Conservation (phyloP, 495 filamentous ascomycete species). For the Jackrogersella minutella region DNA sequence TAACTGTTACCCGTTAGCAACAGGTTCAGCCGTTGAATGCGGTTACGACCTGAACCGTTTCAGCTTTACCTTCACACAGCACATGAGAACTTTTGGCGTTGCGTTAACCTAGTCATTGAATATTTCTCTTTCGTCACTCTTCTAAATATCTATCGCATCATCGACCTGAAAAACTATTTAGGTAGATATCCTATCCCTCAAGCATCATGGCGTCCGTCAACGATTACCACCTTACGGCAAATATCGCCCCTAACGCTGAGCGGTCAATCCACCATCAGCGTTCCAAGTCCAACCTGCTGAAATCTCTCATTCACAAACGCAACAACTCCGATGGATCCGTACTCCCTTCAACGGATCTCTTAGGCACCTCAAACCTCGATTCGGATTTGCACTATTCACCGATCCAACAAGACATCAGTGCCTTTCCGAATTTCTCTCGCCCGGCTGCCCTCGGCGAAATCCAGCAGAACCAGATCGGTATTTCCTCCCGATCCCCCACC, state of each 20-base stretch:
- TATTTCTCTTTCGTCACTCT: conserved; percentile 6
- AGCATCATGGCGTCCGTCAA: conserved; percentile 39
- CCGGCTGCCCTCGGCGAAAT: conserved; percentile 59
- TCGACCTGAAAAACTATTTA: not conserved
- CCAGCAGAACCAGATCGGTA: conserved; percentile 57
- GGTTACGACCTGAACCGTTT: not conserved
- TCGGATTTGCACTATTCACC: conserved; percentile 28
- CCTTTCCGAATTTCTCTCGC: conserved; percentile 37
- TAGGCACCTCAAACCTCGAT: conserved; percentile 36
- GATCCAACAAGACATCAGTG: conserved; percentile 36
- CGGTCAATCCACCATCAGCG: conserved; percentile 47
- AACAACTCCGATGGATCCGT: conserved; percentile 56
- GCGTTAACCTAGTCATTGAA: conserved; percentile 9
- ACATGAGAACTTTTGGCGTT: conserved; percentile 18
- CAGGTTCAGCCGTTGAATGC: conserved; percentile 7
- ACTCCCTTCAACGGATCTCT: conserved; percentile 47
- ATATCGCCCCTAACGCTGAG: conserved; percentile 27
- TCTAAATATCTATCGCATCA: conserved; percentile 6
- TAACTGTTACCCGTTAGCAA: conserved; percentile 12
- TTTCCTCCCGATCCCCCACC: conserved; percentile 47
- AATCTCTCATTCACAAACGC: conserved; percentile 63
- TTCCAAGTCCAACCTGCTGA: conserved; percentile 66
- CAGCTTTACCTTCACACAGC: conserved; percentile 14
- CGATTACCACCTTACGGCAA: conserved; percentile 32
- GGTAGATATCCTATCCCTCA: not conserved